These are phyloP conservation scores for Byssothecium circinans DNA, from an alignment of 2,329 filamentous ascomycete species.

Conservation along the genomic window DNA sequence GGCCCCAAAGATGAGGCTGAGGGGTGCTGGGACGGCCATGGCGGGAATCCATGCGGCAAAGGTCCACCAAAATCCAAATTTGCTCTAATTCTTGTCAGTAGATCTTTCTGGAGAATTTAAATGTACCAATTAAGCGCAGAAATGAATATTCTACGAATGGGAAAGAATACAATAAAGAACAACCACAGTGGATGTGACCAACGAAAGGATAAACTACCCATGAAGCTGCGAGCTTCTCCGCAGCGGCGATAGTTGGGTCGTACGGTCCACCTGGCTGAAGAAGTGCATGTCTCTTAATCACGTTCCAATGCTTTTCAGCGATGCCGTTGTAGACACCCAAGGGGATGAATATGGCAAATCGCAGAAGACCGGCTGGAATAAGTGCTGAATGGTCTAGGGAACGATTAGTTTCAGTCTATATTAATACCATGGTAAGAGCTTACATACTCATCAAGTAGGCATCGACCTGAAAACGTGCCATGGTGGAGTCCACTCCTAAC, in stretches of 20 bases:
- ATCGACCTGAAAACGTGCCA: no score
- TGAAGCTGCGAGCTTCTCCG: constrained; percentile 8
- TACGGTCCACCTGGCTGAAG: constrained; percentile 14
- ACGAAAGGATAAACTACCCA: constrained; percentile 13
- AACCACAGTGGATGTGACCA: no score
- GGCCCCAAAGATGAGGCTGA: constrained; percentile 13
- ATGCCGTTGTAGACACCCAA: constrained; percentile 10
- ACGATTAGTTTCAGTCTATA: neutral
- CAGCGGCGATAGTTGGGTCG: constrained; percentile 5
- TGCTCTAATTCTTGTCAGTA: constrained; percentile 6
- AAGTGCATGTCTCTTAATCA: constrained; percentile 9
- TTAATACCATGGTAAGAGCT: no score
- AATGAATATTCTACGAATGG: no score
- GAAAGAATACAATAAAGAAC: no score
- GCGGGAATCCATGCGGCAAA: constrained; percentile 15
- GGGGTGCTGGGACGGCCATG: constrained; percentile 11
- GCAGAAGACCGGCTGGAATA: constrained; percentile 9
- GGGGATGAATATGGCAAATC: constrained; percentile 18
- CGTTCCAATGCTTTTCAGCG: constrained; percentile 14
- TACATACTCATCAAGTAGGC: no score
- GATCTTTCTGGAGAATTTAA: no score
- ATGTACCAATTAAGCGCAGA: no score
- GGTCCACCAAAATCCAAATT: constrained; percentile 16
- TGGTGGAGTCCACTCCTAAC: no score
- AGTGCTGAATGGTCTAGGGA: neutral